Percentiles rank a stretch among this genome's conserved stretches.
Evolutionary conservation across 2,329 filamentous ascomycete species (phyloP).

Genomic region (Zopfia rhizophila): DNA sequence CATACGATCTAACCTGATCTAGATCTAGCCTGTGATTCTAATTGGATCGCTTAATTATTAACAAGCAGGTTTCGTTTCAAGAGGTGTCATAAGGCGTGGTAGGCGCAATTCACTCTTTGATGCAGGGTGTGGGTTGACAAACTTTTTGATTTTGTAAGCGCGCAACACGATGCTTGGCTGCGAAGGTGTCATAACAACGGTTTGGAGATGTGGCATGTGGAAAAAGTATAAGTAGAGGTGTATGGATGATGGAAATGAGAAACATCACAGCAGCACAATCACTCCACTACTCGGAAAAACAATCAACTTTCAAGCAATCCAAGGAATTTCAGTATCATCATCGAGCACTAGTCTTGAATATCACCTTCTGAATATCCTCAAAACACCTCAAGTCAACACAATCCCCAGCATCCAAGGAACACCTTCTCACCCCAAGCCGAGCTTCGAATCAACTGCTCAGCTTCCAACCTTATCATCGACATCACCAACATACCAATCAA

Average conservation of each 20-base stretch:
- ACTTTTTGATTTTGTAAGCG: too few relatives aligned
- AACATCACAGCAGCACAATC: conserved; percentile 1
- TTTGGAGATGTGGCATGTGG: background rate
- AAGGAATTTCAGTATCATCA: background rate
- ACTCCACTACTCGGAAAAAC: background rate
- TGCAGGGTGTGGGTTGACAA: too few relatives aligned
- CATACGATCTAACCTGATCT: too few relatives aligned
- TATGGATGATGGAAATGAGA: background rate
- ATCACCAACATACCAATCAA: conserved; percentile 5
- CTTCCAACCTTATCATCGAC: too few relatives aligned
- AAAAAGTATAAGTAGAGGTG: background rate
- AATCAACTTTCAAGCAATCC: background rate
- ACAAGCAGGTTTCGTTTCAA: too few relatives aligned
- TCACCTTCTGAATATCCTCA: background rate
- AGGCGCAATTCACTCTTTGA: too few relatives aligned
- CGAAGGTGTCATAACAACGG: background rate
- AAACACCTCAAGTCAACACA: background rate
- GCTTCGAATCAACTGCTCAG: too few relatives aligned
- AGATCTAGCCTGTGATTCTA: too few relatives aligned
- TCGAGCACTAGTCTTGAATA: background rate
- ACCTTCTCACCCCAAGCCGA: too few relatives aligned
- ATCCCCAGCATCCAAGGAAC: background rate
- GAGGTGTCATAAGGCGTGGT: too few relatives aligned
- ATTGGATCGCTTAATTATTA: too few relatives aligned
- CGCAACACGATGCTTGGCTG: too few relatives aligned